Evolutionary conservation across 2,329 filamentous ascomycete genomes (phyloP).

Genomic region (Cytospora mali): DNA sequence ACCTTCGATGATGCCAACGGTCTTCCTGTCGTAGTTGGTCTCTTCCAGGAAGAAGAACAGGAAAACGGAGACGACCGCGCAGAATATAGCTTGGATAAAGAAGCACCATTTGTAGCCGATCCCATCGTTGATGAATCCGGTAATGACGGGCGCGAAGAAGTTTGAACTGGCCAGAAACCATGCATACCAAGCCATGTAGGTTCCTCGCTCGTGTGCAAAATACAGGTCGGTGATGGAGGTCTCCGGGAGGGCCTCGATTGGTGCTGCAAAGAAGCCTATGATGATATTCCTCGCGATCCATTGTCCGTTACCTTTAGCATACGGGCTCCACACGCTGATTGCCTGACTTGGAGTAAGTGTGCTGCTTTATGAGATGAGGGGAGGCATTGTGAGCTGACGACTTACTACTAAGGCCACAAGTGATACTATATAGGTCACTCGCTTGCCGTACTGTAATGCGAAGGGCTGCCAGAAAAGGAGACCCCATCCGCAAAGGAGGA

Average conservation of each 20-base stretch:
- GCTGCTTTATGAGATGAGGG: neutral
- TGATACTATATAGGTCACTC: conserved; percentile 32
- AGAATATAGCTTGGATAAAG: conserved; percentile 37
- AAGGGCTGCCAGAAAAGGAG: conserved; percentile 51
- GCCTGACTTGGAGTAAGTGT: conserved; percentile 9
- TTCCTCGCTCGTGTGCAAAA: conserved; percentile 36
- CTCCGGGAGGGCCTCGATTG: conserved; percentile 45
- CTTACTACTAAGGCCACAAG: conserved; percentile 28
- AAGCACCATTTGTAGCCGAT: conserved; percentile 39
- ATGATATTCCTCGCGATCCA: conserved; percentile 44
- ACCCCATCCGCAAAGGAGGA: conserved; percentile 47
- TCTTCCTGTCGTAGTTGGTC: conserved; percentile 46
- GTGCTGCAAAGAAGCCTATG: conserved; percentile 43
- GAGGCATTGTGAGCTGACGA: neutral
- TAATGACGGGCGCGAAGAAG: conserved; percentile 39
- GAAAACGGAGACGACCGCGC: conserved; percentile 33
- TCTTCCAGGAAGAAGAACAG: conserved; percentile 58
- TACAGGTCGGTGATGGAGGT: conserved; percentile 43
- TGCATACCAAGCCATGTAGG: conserved; percentile 36
- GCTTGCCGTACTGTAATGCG: conserved; percentile 45
- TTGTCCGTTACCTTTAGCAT: conserved; percentile 36
- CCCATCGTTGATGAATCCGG: conserved; percentile 39
- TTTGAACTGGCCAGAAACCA: conserved; percentile 35
- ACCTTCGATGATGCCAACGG: conserved; percentile 30
- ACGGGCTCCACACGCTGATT: conserved; percentile 28